Evolutionary conservation across 208 protist genomes (phyloP).

Genomic region (Trypanosomatidae sp.): DNA sequence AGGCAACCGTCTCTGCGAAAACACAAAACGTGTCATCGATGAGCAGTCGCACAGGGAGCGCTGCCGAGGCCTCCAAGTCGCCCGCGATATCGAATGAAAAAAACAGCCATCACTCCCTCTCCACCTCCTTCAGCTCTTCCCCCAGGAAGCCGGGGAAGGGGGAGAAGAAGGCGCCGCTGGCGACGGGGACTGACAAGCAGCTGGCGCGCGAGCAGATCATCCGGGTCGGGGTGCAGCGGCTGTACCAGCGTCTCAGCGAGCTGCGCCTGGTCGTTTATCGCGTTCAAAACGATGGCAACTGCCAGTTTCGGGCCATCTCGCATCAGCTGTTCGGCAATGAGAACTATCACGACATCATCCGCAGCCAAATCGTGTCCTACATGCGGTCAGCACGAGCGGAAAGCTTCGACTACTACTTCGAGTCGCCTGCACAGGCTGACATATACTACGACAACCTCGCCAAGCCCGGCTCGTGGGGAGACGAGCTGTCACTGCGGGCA

Average conservation of each 20-base stretch:
- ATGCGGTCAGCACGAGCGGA: conserved; percentile 68
- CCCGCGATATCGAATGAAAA: conserved; percentile 12
- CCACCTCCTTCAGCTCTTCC: conserved; percentile 2
- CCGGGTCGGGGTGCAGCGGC: conserved; percentile 49
- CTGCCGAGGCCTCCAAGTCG: not conserved
- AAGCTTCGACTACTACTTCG: conserved; percentile 84
- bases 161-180: conserved; percentile 11
- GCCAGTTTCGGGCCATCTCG: conserved; percentile 85
- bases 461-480: conserved; percentile 72
- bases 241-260: conserved; percentile 58
- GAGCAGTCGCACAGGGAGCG: not conserved
- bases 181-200: conserved; percentile 10
- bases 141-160: conserved; percentile 21
- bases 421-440: conserved; percentile 55
- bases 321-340: conserved; percentile 86
- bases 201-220: conserved; percentile 62
- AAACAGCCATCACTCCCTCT: conserved; percentile 4
- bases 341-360: conserved; percentile 79
- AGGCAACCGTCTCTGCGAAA: not conserved
- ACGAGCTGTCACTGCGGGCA: conserved; percentile 84
- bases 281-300: conserved; percentile 88
- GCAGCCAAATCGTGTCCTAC: conserved; percentile 77
- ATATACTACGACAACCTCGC: conserved; percentile 62
- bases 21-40: not conserved
- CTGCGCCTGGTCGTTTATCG: conserved; percentile 54